Percentiles rank a stretch among this genome's conserved stretches.
phyloP scores from a whole-genome alignment of 805 yeast species.

The Saccharomycopsis babjevae region DNA sequence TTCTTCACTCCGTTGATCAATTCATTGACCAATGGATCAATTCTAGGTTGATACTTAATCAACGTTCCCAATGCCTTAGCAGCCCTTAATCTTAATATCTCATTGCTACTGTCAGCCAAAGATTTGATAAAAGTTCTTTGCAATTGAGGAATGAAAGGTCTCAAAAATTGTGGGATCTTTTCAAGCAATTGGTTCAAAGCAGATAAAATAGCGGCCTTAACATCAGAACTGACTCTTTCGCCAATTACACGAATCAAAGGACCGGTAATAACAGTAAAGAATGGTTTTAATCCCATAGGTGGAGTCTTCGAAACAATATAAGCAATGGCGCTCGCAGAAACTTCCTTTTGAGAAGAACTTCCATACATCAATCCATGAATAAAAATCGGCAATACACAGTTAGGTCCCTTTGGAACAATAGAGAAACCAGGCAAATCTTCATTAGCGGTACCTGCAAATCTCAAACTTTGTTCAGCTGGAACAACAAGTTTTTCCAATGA shows the following conservation, averaged over 20 bases:
- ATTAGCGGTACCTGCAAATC: conserved; percentile 38
- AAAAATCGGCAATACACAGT: conserved; percentile 81
- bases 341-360: conserved; percentile 68
- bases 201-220: conserved; percentile 84
- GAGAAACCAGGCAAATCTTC: conserved; percentile 64
- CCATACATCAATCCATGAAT: conserved; percentile 96
- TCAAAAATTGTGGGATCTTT: conserved; percentile 81
- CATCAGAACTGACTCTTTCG: conserved; percentile 83
- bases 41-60: conserved; percentile 83
- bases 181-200: conserved; percentile 71
- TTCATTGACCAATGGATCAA: conserved; percentile 85
- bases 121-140: conserved; percentile 96
- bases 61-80: conserved; percentile 84
- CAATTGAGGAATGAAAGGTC: conserved; percentile 94
- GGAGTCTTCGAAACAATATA: conserved; percentile 80
- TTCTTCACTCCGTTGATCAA: conserved; percentile 64
- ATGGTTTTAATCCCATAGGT: conserved; percentile 69
- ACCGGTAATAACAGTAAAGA: conserved; percentile 90
- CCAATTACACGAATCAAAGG: conserved; percentile 97
- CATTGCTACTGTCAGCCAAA: conserved; percentile 66
- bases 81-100: conserved; percentile 67
- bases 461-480: conserved; percentile 69
- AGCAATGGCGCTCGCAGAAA: conserved; percentile 81
- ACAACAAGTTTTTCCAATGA: conserved; percentile 65
- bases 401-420: conserved; percentile 70